phyloP scores from a whole-genome alignment of 2,329 filamentous ascomycete species.

The Macrophomina pseudophaseolina region DNA sequence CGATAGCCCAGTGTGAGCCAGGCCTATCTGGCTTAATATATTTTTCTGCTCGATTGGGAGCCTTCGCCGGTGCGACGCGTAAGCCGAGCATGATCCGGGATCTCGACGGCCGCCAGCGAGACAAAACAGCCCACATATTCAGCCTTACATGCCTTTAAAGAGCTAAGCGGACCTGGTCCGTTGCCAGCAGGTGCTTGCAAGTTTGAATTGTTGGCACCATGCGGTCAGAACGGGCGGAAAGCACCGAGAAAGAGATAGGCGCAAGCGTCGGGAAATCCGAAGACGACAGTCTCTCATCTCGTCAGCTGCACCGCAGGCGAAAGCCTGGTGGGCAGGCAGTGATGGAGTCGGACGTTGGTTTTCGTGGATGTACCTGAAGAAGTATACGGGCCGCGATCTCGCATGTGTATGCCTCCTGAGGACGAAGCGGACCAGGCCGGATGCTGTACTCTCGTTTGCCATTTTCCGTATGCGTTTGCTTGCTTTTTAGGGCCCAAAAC shows the following conservation, averaged over 20 bases:
- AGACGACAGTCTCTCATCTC: background rate
- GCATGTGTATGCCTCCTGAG: background rate
- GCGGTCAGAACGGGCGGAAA: background rate
- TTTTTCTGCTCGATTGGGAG: conserved; percentile 2
- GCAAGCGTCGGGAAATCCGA: background rate
- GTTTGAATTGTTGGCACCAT: background rate
- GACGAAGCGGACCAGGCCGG: background rate
- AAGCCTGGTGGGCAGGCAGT: background rate
- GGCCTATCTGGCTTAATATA: conserved; percentile 24
- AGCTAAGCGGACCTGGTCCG: background rate
- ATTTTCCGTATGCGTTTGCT: background rate
- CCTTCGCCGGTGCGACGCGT: conserved; percentile 20
- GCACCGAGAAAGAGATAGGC: background rate
- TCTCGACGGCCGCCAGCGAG: background rate
- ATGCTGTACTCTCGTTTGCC: background rate
- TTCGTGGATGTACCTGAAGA: background rate
- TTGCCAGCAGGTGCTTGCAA: conserved; percentile 1
- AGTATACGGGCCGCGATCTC: background rate
- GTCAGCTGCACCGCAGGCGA: background rate
- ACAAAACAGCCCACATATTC: background rate
- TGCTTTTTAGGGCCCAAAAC: conserved; percentile 10
- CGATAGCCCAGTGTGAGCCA: conserved; percentile 3
- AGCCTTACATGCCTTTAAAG: conserved; percentile 6
- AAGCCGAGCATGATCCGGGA: conserved; percentile 16
- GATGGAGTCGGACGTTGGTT: background rate